Percentiles rank a stretch among this genome's conserved stretches.
Evolutionary conservation across 2,329 filamentous ascomycete genomes (phyloP).

Genomic region (Hymenoscyphus repandus): DNA sequence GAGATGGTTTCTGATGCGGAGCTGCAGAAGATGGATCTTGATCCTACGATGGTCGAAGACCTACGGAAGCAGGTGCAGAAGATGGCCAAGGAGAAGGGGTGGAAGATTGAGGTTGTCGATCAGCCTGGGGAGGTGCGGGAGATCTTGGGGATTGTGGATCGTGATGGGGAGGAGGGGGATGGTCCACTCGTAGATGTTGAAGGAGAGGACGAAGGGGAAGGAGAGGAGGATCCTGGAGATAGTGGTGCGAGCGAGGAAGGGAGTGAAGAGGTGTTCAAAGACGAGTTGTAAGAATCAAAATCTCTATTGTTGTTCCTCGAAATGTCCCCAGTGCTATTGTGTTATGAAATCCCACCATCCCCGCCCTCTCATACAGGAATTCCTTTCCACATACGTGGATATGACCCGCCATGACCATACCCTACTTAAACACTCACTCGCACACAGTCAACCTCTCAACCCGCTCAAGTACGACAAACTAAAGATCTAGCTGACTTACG

Average conservation of each 20-base stretch:
- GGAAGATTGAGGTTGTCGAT: slow-evolving; percentile 78
- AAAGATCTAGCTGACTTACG: no score
- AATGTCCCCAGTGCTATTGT: no score
- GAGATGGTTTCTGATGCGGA: slow-evolving; percentile 55
- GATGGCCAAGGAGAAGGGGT: slow-evolving; percentile 64
- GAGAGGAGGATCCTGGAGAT: slow-evolving; percentile 43
- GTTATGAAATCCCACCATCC: no score
- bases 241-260: slow-evolving; percentile 30
- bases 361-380: no score
- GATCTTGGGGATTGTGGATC: slow-evolving; percentile 64
- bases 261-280: slow-evolving; percentile 48
- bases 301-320: no score
- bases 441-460: no score
- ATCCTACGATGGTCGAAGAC: slow-evolving; percentile 59
- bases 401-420: no score
- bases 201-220: slow-evolving; percentile 32
- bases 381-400: no score
- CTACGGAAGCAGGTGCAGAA: slow-evolving; percentile 64
- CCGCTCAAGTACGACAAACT: no score
- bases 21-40: slow-evolving; percentile 55
- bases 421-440: no score
- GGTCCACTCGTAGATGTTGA: slow-evolving; percentile 27
- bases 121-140: slow-evolving; percentile 54
- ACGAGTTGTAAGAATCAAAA: slow-evolving; percentile 40
- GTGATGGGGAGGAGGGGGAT: slow-evolving; percentile 46